Conservation (phyloP, 768 basidiomycete genomes). For the Mycena olivaceomarginata region DNA sequence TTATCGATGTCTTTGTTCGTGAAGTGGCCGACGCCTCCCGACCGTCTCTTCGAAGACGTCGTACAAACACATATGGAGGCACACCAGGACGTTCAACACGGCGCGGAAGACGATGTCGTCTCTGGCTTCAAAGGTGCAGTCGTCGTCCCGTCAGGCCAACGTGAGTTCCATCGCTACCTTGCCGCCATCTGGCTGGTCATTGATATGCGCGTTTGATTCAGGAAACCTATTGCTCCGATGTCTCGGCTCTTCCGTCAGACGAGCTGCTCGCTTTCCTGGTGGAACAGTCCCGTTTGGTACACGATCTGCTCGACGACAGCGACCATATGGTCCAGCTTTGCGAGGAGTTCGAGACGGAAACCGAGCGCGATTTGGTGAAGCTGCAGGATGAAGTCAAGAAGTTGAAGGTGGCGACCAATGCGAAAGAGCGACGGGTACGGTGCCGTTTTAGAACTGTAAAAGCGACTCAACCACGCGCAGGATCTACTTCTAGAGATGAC, state of each 20-base stretch:
- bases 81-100: slow-evolving; percentile 32
- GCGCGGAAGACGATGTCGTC: slow-evolving; percentile 23
- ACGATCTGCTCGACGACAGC: slow-evolving; percentile 30
- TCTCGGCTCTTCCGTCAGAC: slow-evolving; percentile 19
- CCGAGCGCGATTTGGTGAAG: slow-evolving; percentile 29
- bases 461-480: background rate
- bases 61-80: slow-evolving; percentile 40
- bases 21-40: slow-evolving; percentile 36
- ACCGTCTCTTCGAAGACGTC: slow-evolving; percentile 40
- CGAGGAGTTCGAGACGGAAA: slow-evolving; percentile 22
- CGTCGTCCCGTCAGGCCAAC: background rate
- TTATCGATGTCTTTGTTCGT: background rate
- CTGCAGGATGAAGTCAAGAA: slow-evolving; percentile 34
- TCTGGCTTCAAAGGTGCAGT: slow-evolving; percentile 14
- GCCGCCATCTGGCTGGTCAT: too few relatives aligned
- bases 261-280: slow-evolving; percentile 16
- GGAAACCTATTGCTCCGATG: slow-evolving; percentile 12
- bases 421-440: slow-evolving; percentile 37
- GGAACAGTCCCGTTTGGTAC: slow-evolving; percentile 10
- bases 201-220: background rate
- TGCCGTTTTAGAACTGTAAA: background rate
- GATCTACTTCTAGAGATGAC: slow-evolving; percentile 34
- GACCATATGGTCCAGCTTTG: slow-evolving; percentile 14
- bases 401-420: slow-evolving; percentile 35
- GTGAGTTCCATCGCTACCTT: background rate